A percentile compares a stretch with the other conserved stretches of the same genome.
Conservation (phyloP, 331 rosid species). For the Malus hybrid region DNA sequence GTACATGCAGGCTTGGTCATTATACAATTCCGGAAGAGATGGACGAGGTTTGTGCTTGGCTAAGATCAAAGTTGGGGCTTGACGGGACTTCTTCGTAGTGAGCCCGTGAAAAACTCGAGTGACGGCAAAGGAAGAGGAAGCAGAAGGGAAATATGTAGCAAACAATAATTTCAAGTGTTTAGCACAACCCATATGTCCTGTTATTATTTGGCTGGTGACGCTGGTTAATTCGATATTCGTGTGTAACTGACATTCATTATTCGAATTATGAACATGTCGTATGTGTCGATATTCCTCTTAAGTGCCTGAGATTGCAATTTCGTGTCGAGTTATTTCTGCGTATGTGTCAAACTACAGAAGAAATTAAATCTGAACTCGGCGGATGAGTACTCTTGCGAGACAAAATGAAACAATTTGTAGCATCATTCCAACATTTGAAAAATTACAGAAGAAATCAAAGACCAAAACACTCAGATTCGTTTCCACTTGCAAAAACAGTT, state of each 20-base stretch:
- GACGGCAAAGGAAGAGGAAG: conserved; percentile 5
- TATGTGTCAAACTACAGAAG: too few species aligned
- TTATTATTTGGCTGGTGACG: conserved; percentile 15
- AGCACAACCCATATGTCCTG: neutral
- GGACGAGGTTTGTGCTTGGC: conserved; percentile 84
- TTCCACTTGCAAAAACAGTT: conserved; percentile 12
- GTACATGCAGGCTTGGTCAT: conserved; percentile 81
- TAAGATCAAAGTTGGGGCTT: conserved; percentile 63
- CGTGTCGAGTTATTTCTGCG: too few species aligned
- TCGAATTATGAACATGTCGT: neutral
- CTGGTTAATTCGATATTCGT: conserved; percentile 2
- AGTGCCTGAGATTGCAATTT: neutral
- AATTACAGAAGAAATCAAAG: neutral
- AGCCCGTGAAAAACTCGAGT: neutral
- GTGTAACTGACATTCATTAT: conserved; percentile 1
- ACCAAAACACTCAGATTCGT: neutral
- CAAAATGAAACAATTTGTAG: neutral
- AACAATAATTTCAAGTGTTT: neutral
- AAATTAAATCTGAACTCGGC: too few species aligned
- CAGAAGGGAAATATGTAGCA: conserved; percentile 4
- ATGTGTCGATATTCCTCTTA: neutral
- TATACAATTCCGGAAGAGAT: conserved; percentile 84
- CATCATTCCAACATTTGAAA: neutral
- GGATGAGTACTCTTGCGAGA: neutral
- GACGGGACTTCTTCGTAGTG: conserved; percentile 40